These are phyloP conservation scores for Orychophragmus violaceus DNA, from an alignment of 345 rosid genomes.

Conservation along the genomic window DNA sequence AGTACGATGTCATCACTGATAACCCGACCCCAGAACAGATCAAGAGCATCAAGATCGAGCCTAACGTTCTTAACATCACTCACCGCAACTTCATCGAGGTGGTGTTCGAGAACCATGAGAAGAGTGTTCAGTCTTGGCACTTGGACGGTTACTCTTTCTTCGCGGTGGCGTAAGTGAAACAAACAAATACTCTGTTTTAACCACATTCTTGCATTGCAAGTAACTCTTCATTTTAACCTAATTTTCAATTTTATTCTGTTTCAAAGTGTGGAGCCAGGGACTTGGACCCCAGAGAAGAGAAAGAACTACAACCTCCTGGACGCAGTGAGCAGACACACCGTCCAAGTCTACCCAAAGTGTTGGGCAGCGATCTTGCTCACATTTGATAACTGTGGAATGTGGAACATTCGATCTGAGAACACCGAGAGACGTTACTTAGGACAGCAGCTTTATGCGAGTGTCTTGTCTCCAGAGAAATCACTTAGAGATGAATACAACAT, in stretches of 20 bases:
- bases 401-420: constrained; percentile 72
- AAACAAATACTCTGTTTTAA: not conserved
- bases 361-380: constrained; percentile 80
- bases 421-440: constrained; percentile 63
- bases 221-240: not conserved
- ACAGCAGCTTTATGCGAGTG: constrained; percentile 64
- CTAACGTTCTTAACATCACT: not conserved
- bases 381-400: constrained; percentile 88
- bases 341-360: constrained; percentile 81
- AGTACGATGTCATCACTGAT: constrained; percentile 42
- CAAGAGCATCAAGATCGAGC: constrained; percentile 6
- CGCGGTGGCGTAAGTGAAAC: constrained; percentile 59
- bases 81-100: not conserved
- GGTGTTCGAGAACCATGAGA: not conserved
- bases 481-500: constrained; percentile 81
- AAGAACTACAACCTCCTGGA: constrained; percentile 67
- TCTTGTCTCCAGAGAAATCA: constrained; percentile 57
- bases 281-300: constrained; percentile 79
- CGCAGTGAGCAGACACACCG: constrained; percentile 74
- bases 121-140: not conserved
- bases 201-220: not conserved
- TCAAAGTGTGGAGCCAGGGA: constrained; percentile 71
- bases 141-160: constrained; percentile 70
- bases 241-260: not conserved
- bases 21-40: constrained; percentile 29